Evolutionary conservation across 176 grass and related monocot species (phyloP).

Genomic region (Bromus sterilis): DNA sequence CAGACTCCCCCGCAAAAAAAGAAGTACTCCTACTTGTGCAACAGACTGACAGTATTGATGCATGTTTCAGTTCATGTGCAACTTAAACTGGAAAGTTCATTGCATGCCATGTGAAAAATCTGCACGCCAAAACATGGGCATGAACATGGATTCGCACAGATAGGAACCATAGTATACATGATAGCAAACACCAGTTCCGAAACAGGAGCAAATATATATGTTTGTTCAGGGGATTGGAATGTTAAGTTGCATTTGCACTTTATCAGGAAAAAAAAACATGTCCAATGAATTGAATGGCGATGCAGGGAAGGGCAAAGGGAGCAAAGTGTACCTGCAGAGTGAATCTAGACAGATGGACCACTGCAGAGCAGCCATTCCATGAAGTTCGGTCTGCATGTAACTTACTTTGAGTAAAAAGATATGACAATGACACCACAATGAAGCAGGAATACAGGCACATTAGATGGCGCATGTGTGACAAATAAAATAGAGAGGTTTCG

Average conservation of each 20-base stretch:
- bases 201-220: not conserved
- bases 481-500: not conserved
- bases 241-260: not conserved
- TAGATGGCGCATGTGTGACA: not conserved
- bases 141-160: not conserved
- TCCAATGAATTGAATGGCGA: not conserved
- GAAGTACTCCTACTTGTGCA: no score
- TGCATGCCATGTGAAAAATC: not conserved
- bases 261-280: not conserved
- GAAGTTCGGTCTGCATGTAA: constrained; percentile 70
- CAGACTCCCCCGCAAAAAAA: no score
- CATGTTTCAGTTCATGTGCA: not conserved
- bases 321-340: constrained; percentile 59
- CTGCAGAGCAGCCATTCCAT: constrained; percentile 86
- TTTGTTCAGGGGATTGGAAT: not conserved
- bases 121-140: not conserved
- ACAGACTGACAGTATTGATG: not conserved
- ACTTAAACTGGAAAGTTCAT: not conserved
- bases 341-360: constrained; percentile 93
- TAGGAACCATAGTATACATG: not conserved
- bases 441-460: not conserved
- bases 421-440: not conserved
- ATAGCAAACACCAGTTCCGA: not conserved
- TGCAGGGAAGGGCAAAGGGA: not conserved
- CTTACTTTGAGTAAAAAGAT: constrained; percentile 23